Conservation (phyloP, 306 rosid genomes). For the Cucumis sativus region Cucumber_9930_V3 NC_026659.2:24340001-24340500, state of each 20-base stretch:
- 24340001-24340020: not conserved
- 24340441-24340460: too few species aligned
- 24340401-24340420: too few species aligned
- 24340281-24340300: not conserved
- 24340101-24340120: constrained; percentile 68
- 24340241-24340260: not conserved
- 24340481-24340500: not conserved
- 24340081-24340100: constrained; percentile 88
- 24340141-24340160: not conserved
- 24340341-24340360: not conserved
- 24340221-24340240: not conserved
- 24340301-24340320: not conserved
- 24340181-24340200: not conserved
- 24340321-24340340: not conserved
- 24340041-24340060: constrained; percentile 63
- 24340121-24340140: constrained; percentile 67
- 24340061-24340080: constrained; percentile 44
- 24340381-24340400: too few species aligned
- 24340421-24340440: too few species aligned
- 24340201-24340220: not conserved
- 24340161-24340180: not conserved
- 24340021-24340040: constrained; percentile 48
- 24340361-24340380: too few species aligned
- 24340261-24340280: not conserved
- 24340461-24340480: too few species aligned